phyloP scores from a whole-genome alignment of 306 rosid species.

The Pterocarpus macrocarpus region DNA sequence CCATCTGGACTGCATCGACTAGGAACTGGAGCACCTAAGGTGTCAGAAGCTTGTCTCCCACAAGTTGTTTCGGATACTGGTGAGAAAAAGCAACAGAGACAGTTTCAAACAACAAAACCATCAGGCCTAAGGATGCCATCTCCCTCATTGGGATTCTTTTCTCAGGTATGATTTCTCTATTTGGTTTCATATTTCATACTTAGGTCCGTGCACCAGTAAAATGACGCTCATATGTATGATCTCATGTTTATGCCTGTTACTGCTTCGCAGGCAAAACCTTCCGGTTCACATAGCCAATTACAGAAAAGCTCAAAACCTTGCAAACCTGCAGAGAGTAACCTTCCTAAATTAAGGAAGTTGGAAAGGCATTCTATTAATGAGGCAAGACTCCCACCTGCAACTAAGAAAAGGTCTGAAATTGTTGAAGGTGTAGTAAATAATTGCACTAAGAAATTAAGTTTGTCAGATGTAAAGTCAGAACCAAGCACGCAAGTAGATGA shows the following conservation, averaged over 20 bases:
- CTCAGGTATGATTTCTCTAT: constrained; percentile 63
- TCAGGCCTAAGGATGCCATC: constrained; percentile 97
- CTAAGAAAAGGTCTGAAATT: constrained; percentile 45
- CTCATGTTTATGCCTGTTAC: constrained; percentile 31
- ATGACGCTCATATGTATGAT: constrained; percentile 20
- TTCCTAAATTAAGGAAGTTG: constrained; percentile 53
- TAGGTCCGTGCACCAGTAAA: constrained; percentile 23
- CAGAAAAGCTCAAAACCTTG: constrained; percentile 56
- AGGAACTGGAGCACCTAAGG: constrained; percentile 52
- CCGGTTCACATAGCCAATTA: constrained; percentile 52
- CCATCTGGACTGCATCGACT: constrained; percentile 41
- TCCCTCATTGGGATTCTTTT: constrained; percentile 86
- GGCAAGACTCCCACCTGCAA: constrained; percentile 48
- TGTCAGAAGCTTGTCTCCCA: constrained; percentile 50
- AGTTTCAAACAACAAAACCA: constrained; percentile 62
- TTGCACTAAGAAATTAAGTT: constrained; percentile 31
- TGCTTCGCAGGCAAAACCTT: constrained; percentile 63
- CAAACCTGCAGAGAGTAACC: constrained; percentile 48
- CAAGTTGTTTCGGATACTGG: constrained; percentile 47
- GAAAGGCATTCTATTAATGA: constrained; percentile 50
- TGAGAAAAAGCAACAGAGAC: constrained; percentile 52
- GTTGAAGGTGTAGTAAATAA: constrained; percentile 40
- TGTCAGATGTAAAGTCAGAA: constrained; percentile 49
- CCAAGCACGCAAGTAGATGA: constrained; percentile 40
- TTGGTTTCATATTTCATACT: constrained; percentile 31